Base-by-base conservation (phyloP, 169 alveolate species). In the Plasmodium fragile region DNA sequence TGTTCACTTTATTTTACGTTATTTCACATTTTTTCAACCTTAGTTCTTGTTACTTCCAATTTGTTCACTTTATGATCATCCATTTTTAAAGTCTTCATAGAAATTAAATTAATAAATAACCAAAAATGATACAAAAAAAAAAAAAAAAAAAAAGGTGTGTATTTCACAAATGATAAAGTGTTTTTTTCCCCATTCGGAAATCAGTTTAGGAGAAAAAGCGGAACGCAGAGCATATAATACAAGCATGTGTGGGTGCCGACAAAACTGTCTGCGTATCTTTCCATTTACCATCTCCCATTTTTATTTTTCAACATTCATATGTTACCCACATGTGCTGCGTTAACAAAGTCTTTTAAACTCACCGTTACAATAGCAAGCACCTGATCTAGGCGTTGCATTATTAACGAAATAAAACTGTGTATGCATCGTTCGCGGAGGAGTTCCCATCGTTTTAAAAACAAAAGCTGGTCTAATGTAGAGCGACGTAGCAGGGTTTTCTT, bases 71-170 rank as follows among this genome's bases (percentile, higher is more conserved):
- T 49, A 32, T 49, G 59, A 49, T 18, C 18, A 49, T 49, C 59
- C 59, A 49, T 49, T 49, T 49, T 65, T 65, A 22, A n/a, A 65
- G 75, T 65, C 75, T 65, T 25, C 75, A 65, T 65, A 18, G 22
- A 65, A 65, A 65, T 25, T 65, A 65, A 28, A 65, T 65, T 65
- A 65, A 65, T 65, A 65, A 65, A 65, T 65, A n/a, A 65, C n/a
- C 75, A 65, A 22, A 65, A 65, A 65, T 18, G 75, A 18, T 28
- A 65, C 75, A 28, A 65, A 65, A 65, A 65, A 55, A 55, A 55
- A 65, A 65, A 55, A 55, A 55, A 22, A 55, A n/a, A 65, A 22
- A 65, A 65, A 65, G 16, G 75, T 65, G 75, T 65, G 22, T 65
- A 65, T 8, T 8, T 65, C 39, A 65, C 75, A n/a, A 22, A 65